Percentiles rank a stretch among this genome's conserved stretches.
phyloP scores from a whole-genome alignment of 495 filamentous ascomycete genomes.

The Xylaria palmicola region DNA sequence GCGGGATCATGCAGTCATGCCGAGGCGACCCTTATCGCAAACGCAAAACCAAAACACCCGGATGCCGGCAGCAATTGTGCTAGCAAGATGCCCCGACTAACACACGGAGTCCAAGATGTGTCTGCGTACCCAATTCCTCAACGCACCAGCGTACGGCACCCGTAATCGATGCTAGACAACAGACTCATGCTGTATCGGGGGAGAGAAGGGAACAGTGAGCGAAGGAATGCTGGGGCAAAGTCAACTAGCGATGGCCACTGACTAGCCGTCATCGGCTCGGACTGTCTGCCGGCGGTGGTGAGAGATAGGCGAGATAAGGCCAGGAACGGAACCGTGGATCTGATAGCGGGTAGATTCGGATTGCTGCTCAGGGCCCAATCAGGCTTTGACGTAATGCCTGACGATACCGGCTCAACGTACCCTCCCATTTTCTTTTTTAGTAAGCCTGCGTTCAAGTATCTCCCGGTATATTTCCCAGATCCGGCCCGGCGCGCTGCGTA shows the following conservation, averaged over 20 bases:
- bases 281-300: constrained; percentile 1
- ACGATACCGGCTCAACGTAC: not conserved
- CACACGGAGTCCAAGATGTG: not conserved
- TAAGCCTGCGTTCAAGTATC: not conserved
- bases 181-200: not conserved
- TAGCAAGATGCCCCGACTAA: not conserved
- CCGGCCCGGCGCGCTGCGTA: too few species aligned
- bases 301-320: constrained; percentile 11
- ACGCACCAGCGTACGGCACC: not conserved
- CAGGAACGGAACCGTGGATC: constrained; percentile 4
- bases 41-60: not conserved
- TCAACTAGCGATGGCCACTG: constrained; percentile 4
- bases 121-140: not conserved
- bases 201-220: not conserved
- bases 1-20: constrained; percentile 6
- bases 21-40: not conserved
- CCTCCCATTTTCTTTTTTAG: not conserved
- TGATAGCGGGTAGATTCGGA: constrained; percentile 14
- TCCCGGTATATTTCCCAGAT: too few species aligned
- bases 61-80: too few species aligned
- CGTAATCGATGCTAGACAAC: not conserved
- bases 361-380: not conserved
- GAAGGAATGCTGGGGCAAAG: not conserved
- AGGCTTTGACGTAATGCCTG: not conserved
- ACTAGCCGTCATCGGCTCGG: constrained; percentile 6